Evolutionary conservation across 1,284 basidiomycete species (phyloP).

Genomic region (Sporisorium scitamineum): DNA sequence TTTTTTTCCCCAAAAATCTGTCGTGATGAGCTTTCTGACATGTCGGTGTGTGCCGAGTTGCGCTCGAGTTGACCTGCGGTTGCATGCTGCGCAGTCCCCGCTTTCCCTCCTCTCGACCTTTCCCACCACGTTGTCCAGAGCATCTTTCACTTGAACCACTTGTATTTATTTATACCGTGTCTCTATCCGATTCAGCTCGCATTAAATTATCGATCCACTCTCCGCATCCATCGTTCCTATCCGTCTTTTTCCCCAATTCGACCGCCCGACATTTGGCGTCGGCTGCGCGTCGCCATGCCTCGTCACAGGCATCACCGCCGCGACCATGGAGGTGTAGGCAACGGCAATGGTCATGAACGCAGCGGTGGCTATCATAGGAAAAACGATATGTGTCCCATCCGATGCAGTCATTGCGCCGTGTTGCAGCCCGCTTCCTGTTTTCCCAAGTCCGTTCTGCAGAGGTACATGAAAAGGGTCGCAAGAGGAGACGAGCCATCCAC

Average conservation of each 20-base stretch:
- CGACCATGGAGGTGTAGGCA: neutral
- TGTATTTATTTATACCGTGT: too few species aligned
- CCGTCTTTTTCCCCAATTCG: too few species aligned
- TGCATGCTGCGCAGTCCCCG: too few species aligned
- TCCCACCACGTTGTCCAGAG: neutral
- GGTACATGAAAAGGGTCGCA: conserved; percentile 4
- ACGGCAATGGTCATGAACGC: neutral
- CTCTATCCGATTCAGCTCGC: too few species aligned
- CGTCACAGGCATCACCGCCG: neutral
- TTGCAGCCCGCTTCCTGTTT: conserved; percentile 8
- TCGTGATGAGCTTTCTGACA: conserved; percentile 3
- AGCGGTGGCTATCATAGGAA: neutral
- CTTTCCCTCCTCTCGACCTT: neutral
- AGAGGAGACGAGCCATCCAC: neutral
- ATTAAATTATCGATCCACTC: neutral
- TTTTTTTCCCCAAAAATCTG: too few species aligned
- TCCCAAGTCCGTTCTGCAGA: neutral
- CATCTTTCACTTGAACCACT: neutral
- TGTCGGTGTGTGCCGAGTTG: too few species aligned
- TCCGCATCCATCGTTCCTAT: too few species aligned
- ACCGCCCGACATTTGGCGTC: neutral
- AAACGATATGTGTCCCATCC: neutral
- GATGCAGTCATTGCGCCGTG: conserved; percentile 11
- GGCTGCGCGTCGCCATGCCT: conserved; percentile 29
- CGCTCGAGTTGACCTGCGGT: too few species aligned